Evolutionary conservation across 139 green algal species (phyloP).

Genomic region (Picochlorum sp.): DNA sequence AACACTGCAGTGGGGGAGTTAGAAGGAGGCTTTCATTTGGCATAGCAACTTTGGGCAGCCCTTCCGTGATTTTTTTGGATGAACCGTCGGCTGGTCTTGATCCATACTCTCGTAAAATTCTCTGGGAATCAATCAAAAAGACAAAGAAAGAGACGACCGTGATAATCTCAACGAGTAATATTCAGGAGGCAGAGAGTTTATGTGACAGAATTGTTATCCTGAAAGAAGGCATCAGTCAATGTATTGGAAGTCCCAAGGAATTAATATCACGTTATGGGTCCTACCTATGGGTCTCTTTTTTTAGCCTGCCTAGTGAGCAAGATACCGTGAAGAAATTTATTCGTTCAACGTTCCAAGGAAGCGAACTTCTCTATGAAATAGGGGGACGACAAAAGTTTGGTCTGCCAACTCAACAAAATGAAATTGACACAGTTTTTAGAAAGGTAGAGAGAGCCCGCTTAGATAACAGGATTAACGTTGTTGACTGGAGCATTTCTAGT

Average conservation of each 20-base stretch:
- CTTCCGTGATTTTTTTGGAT: constrained; percentile 55
- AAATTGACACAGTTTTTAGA: constrained; percentile 49
- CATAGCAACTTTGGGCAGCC: constrained; percentile 35
- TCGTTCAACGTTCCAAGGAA: constrained; percentile 20
- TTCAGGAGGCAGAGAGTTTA: constrained; percentile 63
- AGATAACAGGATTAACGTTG: constrained; percentile 24
- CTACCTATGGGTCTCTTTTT: constrained; percentile 45
- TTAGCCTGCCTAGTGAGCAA: constrained; percentile 50
- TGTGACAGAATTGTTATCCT: constrained; percentile 75
- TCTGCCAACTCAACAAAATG: constrained; percentile 22
- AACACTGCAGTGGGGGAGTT: constrained; percentile 33
- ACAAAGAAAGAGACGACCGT: constrained; percentile 42
- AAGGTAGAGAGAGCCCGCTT: constrained; percentile 38
- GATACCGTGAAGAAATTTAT: constrained; percentile 25
- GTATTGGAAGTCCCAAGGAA: constrained; percentile 50
- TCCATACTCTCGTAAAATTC: constrained; percentile 37
- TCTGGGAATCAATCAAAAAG: constrained; percentile 69
- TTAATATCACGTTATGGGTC: constrained; percentile 61
- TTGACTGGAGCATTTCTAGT: constrained; percentile 82
- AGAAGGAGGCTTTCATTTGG: constrained; percentile 38
- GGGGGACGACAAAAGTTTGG: constrained; percentile 55
- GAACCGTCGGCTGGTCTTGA: constrained; percentile 57
- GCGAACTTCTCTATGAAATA: constrained; percentile 54
- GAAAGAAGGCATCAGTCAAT: constrained; percentile 43
- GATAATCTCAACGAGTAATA: constrained; percentile 88